Percentiles rank a stretch among this genome's conserved stretches.
Conservation (phyloP, 2,329 filamentous ascomycete species). For the Amauroascus verrucosus region DNA sequence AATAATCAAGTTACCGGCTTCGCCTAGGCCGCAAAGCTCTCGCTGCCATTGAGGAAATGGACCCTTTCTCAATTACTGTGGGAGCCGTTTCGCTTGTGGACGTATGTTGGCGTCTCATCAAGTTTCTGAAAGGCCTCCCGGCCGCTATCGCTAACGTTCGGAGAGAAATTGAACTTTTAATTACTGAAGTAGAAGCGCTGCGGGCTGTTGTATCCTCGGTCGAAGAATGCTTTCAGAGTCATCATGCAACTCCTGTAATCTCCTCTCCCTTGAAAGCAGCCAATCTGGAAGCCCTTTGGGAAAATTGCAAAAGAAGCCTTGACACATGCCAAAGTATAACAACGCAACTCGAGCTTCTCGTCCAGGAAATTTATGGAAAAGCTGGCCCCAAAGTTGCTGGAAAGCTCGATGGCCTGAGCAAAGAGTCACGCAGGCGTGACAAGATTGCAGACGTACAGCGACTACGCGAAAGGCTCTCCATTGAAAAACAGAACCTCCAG, state of each 20-base stretch:
- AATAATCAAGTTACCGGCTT: background rate
- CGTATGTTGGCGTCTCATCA: slow-evolving; percentile 14
- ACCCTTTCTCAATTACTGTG: slow-evolving; percentile 15
- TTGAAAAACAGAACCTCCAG: slow-evolving; percentile 13
- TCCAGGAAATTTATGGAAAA: slow-evolving; percentile 13
- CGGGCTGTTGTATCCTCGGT: slow-evolving; percentile 9
- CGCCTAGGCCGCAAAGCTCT: background rate
- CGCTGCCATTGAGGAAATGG: background rate
- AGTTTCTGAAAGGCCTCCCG: slow-evolving; percentile 13
- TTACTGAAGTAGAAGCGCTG: slow-evolving; percentile 16
- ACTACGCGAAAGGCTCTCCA: slow-evolving; percentile 12
- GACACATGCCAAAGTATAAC: slow-evolving; percentile 1
- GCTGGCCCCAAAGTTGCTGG: slow-evolving; percentile 10
- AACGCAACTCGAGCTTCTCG: slow-evolving; percentile 8
- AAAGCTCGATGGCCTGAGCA: slow-evolving; percentile 19
- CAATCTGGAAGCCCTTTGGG: slow-evolving; percentile 9
- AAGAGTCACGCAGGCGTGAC: slow-evolving; percentile 13
- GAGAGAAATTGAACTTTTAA: slow-evolving; percentile 15
- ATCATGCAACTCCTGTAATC: background rate
- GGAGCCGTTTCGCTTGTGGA: slow-evolving; percentile 12
- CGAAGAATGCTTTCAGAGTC: slow-evolving; percentile 7
- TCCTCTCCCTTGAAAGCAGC: background rate
- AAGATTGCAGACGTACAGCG: background rate
- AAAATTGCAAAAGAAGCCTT: background rate
- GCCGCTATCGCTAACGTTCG: slow-evolving; percentile 10